Conservation (phyloP, 192 early-diverging fungal species). For the Backusella luteola region DNA sequence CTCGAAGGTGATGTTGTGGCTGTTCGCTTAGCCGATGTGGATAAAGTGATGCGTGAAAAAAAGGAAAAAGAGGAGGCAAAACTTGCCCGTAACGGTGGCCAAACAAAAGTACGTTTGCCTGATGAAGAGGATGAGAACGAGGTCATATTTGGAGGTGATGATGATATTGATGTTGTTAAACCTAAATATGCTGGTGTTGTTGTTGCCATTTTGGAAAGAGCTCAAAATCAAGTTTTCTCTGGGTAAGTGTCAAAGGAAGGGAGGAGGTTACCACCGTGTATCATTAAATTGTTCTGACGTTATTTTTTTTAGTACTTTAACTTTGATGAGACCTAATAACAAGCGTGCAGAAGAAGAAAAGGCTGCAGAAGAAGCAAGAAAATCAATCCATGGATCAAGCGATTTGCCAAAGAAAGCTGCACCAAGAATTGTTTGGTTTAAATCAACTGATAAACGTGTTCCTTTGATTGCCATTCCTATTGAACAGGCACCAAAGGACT, state of each 20-base stretch:
- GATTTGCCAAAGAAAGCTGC: constrained; percentile 46
- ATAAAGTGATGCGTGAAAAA: constrained; percentile 57
- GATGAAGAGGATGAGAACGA: constrained; percentile 54
- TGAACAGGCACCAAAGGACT: constrained; percentile 65
- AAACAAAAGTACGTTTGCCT: constrained; percentile 44
- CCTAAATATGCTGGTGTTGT: constrained; percentile 58
- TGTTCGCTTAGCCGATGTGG: constrained; percentile 64
- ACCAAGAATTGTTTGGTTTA: constrained; percentile 75
- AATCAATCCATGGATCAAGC: constrained; percentile 11
- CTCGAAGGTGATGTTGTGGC: constrained; percentile 83
- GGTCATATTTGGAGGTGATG: constrained; percentile 43
- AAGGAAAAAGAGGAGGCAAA: constrained; percentile 55
- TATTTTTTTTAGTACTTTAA: constrained; percentile 24
- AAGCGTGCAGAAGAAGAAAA: constrained; percentile 39
- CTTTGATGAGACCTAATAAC: constrained; percentile 40
- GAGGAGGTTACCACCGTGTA: neutral
- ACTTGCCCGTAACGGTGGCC: constrained; percentile 48
- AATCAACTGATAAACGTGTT: constrained; percentile 78
- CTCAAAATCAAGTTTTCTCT: constrained; percentile 55
- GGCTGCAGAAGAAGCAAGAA: constrained; percentile 33
- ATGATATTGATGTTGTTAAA: constrained; percentile 49
- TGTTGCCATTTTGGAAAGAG: constrained; percentile 57
- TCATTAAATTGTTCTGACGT: neutral
- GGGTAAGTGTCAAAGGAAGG: constrained; percentile 29
- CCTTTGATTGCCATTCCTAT: constrained; percentile 75